Percentiles rank a stretch among this genome's conserved stretches.
Conservation (phyloP, 2,329 filamentous ascomycete species). For the Aureobasidium sp. region DNA sequence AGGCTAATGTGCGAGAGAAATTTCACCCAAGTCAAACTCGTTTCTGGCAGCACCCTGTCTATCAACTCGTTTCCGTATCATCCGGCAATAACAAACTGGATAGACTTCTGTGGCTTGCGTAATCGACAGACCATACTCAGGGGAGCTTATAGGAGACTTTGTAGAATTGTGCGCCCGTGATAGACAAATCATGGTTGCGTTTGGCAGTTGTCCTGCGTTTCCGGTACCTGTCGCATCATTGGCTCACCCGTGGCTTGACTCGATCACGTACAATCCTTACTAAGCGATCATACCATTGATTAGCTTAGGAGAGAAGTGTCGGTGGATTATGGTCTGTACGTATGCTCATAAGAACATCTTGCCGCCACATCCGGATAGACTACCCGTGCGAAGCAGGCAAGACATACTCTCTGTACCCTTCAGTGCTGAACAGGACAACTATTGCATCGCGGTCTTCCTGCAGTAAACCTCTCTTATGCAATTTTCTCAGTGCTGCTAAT, state of each 20-base stretch:
- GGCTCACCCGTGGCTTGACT: too few relatives aligned
- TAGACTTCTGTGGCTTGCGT: not conserved
- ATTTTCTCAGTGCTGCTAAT: constrained; percentile 49
- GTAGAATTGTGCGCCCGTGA: not conserved
- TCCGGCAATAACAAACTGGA: not conserved
- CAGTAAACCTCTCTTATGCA: constrained; percentile 32
- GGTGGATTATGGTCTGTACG: not conserved
- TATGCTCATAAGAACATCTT: not conserved
- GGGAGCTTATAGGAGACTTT: not conserved
- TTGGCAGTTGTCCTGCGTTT: not conserved
- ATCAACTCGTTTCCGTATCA: not conserved
- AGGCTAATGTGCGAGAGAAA: not conserved
- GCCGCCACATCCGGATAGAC: not conserved
- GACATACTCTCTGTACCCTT: constrained; percentile 51
- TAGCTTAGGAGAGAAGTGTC: not conserved
- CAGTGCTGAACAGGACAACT: constrained; percentile 61
- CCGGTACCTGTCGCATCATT: too few relatives aligned
- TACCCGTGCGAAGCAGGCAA: not conserved
- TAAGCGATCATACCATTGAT: too few relatives aligned
- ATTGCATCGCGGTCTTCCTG: constrained; percentile 38
- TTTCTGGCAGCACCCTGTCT: not conserved
- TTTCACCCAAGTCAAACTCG: not conserved
- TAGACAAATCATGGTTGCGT: not conserved
- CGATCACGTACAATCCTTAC: not conserved
- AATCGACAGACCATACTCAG: not conserved